phyloP scores from a whole-genome alignment of 306 rosid species.

The Alnus glutinosa region DNA sequence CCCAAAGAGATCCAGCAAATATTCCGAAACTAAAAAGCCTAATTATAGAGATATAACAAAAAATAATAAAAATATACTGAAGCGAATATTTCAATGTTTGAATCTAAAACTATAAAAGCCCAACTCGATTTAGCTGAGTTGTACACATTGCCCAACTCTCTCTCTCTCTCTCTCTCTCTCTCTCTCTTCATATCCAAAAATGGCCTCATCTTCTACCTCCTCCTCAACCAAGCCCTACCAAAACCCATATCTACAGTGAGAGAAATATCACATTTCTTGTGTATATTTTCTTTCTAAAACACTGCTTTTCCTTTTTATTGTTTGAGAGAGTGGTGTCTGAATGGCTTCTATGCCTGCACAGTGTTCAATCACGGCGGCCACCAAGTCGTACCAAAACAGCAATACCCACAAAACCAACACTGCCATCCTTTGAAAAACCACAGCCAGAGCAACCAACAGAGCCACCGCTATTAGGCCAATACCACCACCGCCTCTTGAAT shows the following conservation, averaged over 20 bases:
- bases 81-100: constrained; percentile 17
- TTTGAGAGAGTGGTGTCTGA: background rate
- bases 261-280: background rate
- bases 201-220: constrained; percentile 14
- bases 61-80: background rate
- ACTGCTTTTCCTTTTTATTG: constrained; percentile 2
- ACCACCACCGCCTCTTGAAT: background rate
- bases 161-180: background rate
- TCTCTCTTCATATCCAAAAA: background rate
- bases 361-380: constrained; percentile 44
- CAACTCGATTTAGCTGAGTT: background rate
- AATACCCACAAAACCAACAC: constrained; percentile 39
- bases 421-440: constrained; percentile 38
- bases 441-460: constrained; percentile 33
- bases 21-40: background rate
- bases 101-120: background rate
- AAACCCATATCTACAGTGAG: background rate
- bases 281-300: background rate
- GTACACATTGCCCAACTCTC: background rate
- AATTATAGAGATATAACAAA: background rate
- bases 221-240: constrained; percentile 19
- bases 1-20: background rate
- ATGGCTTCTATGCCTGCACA: constrained; percentile 78
- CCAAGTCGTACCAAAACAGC: constrained; percentile 53
- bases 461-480: constrained; percentile 39